Percentiles rank a stretch among this genome's conserved stretches.
Conservation (phyloP, 306 rosid species). For the Sesbania bispinosa region DNA sequence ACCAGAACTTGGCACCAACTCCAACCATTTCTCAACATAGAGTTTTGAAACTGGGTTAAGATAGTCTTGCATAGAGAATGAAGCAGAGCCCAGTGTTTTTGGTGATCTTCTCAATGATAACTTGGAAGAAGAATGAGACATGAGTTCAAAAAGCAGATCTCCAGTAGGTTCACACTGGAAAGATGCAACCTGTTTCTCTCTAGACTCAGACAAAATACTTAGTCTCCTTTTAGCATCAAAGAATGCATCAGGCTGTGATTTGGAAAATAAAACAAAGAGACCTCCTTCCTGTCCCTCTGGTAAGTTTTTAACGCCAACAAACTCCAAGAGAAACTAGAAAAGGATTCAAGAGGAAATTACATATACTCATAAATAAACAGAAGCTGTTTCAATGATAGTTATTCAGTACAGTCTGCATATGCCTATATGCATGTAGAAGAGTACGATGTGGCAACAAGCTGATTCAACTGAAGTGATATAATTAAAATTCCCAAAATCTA, state of each 20-base stretch:
- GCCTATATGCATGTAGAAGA: not conserved
- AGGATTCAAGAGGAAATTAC: slow-evolving; percentile 15
- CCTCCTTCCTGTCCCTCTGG: slow-evolving; percentile 84
- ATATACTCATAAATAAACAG: not conserved
- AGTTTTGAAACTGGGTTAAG: slow-evolving; percentile 63
- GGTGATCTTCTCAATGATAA: slow-evolving; percentile 49
- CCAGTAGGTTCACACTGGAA: slow-evolving; percentile 91
- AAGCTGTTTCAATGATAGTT: slow-evolving; percentile 8
- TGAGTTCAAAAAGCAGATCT: slow-evolving; percentile 74
- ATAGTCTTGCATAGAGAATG: slow-evolving; percentile 55
- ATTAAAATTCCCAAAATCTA: not conserved
- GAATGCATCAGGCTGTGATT: slow-evolving; percentile 68
- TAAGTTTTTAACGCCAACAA: slow-evolving; percentile 66
- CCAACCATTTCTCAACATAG: slow-evolving; percentile 70
- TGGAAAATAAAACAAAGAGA: slow-evolving; percentile 66
- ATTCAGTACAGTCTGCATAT: not conserved
- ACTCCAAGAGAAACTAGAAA: slow-evolving; percentile 73
- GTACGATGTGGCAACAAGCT: not conserved
- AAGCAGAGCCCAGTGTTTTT: slow-evolving; percentile 58
- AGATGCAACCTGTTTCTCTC: slow-evolving; percentile 70
- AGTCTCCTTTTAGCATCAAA: slow-evolving; percentile 59
- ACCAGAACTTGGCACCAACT: slow-evolving; percentile 59
- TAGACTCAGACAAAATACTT: slow-evolving; percentile 65
- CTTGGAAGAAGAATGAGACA: slow-evolving; percentile 54
- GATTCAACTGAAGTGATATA: not conserved